These are phyloP conservation scores for Pythium utonaiense DNA, from an alignment of 352 stramenopile species.

Conservation along the genomic window DNA sequence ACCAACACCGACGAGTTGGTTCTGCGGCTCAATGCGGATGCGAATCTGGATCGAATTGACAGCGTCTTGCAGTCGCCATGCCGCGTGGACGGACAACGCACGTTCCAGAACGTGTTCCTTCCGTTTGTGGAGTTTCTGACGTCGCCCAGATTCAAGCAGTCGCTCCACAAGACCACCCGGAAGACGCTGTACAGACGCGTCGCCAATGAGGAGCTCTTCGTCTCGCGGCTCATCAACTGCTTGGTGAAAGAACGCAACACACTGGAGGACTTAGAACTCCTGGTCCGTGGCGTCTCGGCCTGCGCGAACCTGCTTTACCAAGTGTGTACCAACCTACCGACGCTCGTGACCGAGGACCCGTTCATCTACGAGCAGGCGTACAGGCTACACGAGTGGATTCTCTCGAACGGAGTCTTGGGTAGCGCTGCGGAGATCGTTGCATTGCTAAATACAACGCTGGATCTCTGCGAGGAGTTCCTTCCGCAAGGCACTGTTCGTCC, in stretches of 20 bases:
- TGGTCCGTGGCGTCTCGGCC: neutral
- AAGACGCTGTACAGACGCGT: neutral
- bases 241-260: neutral
- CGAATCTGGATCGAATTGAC: neutral
- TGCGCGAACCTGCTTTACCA: neutral
- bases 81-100: neutral
- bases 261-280: neutral
- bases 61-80: neutral
- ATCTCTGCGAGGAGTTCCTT: slow-evolving; percentile 23
- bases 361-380: neutral
- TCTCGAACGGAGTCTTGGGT: neutral
- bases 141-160: neutral
- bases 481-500: neutral
- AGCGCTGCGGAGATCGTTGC: neutral
- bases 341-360: neutral
- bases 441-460: slow-evolving; percentile 10
- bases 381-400: neutral
- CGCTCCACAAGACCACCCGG: neutral
- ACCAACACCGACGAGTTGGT: neutral
- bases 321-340: neutral
- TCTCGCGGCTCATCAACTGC: neutral
- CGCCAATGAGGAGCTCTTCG: neutral
- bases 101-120: neutral
- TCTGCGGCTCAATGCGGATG: neutral
- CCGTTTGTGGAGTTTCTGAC: neutral